Evolutionary conservation across 2,329 filamentous ascomycete genomes (phyloP).

Genomic region (Paecilomyces sp.): DNA sequence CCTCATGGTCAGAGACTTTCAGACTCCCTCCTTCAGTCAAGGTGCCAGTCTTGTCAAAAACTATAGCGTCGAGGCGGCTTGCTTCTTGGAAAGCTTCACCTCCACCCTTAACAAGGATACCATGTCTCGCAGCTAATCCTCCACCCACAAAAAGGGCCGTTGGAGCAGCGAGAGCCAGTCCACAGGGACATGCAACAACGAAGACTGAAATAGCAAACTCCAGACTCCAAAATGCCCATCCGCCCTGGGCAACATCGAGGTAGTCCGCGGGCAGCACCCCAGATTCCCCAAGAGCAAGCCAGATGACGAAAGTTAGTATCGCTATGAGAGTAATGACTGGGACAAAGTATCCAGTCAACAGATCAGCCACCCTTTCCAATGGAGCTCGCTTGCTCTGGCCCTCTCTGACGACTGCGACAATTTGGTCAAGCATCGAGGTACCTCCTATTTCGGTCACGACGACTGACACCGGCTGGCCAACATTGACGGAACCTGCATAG

Average conservation of each 20-base stretch:
- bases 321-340: slow-evolving; percentile 43
- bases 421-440: slow-evolving; percentile 44
- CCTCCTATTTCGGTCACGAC: slow-evolving; percentile 38
- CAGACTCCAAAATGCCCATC: slow-evolving; percentile 48
- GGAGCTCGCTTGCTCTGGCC: slow-evolving; percentile 44
- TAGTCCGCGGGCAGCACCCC: slow-evolving; percentile 43
- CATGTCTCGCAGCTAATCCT: slow-evolving; percentile 69
- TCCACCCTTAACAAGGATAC: slow-evolving; percentile 76
- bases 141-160: slow-evolving; percentile 81
- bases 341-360: slow-evolving; percentile 43
- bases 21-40: slow-evolving; percentile 61
- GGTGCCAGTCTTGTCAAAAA: slow-evolving; percentile 87
- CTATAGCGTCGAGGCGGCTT: slow-evolving; percentile 67
- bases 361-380: slow-evolving; percentile 40
- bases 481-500: slow-evolving; percentile 42
- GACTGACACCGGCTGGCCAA: slow-evolving; percentile 38
- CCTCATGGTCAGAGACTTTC: slow-evolving; percentile 46
- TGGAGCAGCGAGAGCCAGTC: slow-evolving; percentile 74
- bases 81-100: slow-evolving; percentile 83
- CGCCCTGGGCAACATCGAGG: slow-evolving; percentile 39
- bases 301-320: slow-evolving; percentile 40
- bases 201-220: slow-evolving; percentile 75
- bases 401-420: slow-evolving; percentile 42
- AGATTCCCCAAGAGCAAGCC: slow-evolving; percentile 38
- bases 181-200: slow-evolving; percentile 79